Conservation (phyloP, 768 basidiomycete species). For the Pleurotus citrinopileatus region DNA sequence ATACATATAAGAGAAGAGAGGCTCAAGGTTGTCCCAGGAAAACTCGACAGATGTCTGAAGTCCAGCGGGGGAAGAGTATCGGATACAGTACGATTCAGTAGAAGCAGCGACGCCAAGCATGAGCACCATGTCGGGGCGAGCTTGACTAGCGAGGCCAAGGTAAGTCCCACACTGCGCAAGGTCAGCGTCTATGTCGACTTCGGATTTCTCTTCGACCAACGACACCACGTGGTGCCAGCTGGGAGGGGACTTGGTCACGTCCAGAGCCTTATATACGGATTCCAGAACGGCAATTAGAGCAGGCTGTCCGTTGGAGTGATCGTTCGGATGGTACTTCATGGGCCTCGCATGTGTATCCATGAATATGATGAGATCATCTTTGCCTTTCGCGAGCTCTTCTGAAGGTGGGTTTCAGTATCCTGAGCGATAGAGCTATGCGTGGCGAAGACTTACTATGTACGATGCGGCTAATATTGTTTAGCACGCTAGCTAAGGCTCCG, state of each 20-base stretch:
- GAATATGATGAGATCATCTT: too few species aligned
- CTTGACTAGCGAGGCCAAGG: constrained; percentile 1
- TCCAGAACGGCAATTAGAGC: not conserved
- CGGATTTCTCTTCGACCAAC: not conserved
- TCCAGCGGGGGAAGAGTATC: not conserved
- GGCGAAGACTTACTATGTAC: too few species aligned
- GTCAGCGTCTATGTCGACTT: not conserved
- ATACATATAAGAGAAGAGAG: not conserved
- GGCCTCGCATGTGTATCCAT: too few species aligned
- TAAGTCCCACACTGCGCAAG: not conserved
- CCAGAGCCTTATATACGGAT: not conserved
- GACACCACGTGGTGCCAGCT: not conserved
- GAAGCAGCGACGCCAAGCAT: not conserved
- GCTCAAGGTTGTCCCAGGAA: not conserved
- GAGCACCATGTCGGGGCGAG: constrained; percentile 1
- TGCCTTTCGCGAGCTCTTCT: too few species aligned
- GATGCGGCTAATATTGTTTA: too few species aligned
- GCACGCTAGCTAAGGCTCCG: too few species aligned
- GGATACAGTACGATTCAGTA: not conserved
- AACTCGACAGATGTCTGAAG: not conserved
- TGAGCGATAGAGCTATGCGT: too few species aligned
- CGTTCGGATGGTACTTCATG: not conserved
- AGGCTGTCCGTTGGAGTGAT: not conserved
- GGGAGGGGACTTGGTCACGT: not conserved
- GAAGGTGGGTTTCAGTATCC: too few species aligned